Evolutionary conservation across 345 rosid genomes (phyloP).

Genomic region (Toxicodendron radicans): DNA sequence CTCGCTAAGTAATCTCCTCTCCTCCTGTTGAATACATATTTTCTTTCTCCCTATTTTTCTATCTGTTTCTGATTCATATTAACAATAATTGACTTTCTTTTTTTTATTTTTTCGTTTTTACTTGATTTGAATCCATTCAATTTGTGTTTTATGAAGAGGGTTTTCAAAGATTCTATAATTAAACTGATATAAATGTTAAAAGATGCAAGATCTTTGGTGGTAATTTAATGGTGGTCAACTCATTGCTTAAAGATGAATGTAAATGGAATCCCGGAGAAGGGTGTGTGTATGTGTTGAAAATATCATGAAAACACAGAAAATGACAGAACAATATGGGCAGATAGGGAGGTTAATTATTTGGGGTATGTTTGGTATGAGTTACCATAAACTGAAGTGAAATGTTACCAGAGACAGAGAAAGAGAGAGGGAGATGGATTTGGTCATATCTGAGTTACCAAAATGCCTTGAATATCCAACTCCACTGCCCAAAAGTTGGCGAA

Average conservation of each 20-base stretch:
- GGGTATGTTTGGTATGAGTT: neutral
- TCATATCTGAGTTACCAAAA: neutral
- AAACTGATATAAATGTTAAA: too few species aligned
- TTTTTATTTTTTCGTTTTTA: neutral
- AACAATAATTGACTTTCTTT: neutral
- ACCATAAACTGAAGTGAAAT: neutral
- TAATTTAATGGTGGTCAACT: too few species aligned
- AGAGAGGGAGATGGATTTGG: neutral
- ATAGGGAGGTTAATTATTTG: neutral
- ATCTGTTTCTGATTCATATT: too few species aligned
- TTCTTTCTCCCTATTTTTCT: neutral
- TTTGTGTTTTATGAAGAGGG: neutral
- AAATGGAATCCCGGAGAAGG: neutral
- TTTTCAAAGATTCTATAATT: too few species aligned
- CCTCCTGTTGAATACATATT: constrained; percentile 34
- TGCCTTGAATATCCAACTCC: constrained; percentile 15
- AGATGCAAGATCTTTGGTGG: too few species aligned
- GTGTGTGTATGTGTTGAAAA: too few species aligned
- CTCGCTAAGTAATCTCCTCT: constrained; percentile 15
- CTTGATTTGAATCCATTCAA: neutral
- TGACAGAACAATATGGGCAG: neutral
- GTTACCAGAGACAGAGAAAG: neutral
- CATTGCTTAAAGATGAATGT: neutral
- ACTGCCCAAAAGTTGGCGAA: constrained; percentile 24
- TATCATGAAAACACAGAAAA: neutral